A percentile compares a stretch with the other conserved stretches of the same genome.
Evolutionary conservation across 2,329 filamentous ascomycete species (phyloP).

Genomic region (Dactylellina sp.): DNA sequence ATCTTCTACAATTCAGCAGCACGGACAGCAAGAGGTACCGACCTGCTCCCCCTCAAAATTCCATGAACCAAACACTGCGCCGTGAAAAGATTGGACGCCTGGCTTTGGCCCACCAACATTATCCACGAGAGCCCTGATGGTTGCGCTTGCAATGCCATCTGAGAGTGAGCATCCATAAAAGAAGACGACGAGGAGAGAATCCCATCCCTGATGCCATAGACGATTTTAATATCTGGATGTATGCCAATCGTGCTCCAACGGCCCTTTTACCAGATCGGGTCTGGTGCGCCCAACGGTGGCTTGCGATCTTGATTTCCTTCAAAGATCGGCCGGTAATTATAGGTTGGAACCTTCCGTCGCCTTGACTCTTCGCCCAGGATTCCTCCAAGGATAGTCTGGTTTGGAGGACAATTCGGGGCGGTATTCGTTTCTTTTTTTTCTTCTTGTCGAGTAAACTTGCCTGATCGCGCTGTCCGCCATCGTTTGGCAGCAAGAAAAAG

Average conservation of each 20-base stretch:
- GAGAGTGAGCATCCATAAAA: no score
- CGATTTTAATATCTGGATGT: slow-evolving; percentile 17
- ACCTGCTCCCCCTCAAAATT: no score
- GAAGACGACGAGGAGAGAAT: neutral
- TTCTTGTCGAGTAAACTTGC: slow-evolving; percentile 53
- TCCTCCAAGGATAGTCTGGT: neutral
- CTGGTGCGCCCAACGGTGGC: slow-evolving; percentile 49
- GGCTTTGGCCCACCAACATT: no score
- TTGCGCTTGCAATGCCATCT: no score
- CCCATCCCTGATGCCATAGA: slow-evolving; percentile 6
- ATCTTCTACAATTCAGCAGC: no score
- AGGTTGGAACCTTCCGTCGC: slow-evolving; percentile 57
- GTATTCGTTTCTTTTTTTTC: slow-evolving; percentile 10
- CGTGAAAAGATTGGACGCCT: no score
- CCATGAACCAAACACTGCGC: no score
- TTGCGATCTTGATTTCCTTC: slow-evolving; percentile 57
- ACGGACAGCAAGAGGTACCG: no score
- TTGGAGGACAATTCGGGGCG: neutral
- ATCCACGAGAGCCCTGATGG: no score
- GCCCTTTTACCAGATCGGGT: slow-evolving; percentile 56
- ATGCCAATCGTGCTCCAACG: slow-evolving; percentile 52
- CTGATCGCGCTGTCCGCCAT: slow-evolving; percentile 16
- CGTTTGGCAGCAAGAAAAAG: slow-evolving; percentile 44
- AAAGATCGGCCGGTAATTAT: slow-evolving; percentile 57
- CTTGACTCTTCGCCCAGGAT: slow-evolving; percentile 51